Base-by-base conservation (phyloP, 345 rosid genomes). In the Lepidium didymum region DNA sequence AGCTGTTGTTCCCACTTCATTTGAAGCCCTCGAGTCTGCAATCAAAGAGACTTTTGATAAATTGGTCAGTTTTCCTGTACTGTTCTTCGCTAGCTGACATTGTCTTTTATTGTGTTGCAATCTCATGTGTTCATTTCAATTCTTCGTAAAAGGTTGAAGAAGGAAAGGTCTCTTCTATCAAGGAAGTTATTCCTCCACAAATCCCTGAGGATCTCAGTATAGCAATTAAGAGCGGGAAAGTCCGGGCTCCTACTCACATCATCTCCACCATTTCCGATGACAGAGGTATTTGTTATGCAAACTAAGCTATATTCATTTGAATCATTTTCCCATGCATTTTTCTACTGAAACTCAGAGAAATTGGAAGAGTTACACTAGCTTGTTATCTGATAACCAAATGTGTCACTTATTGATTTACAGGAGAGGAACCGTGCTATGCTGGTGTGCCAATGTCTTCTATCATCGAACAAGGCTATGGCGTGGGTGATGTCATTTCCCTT, bases 381-480 rank as follows among this genome's bases (percentile, higher is more conserved):
- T 50, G 7, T 13, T 46, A 45, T 46, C 63, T 59, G 25, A 69
- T 19, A 25, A 33, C 19, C 19, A 38, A 14, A 10, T 4, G 10
- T 12, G 31, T 68, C 50, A 42, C 11, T 27, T 6, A 40, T 55
- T 4, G 9, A 63, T 58, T 51, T 75, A 64, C 75, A 94, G 99
- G 99, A 55, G 97, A 91, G 69, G 99, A 94, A 76, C 97, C 99
- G 27, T 87, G 96, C 82, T 94, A 91, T 70, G 96, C 93, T 29
- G 96, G 99, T 79, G 96, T 94, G 55, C 99, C 96, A 8, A 94
- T 94, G 97, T 89, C 99, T 69, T 91, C 93, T 34, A 91, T 94
- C 73, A 77, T 91, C 62, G 99, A 94, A 77, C 89, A 74, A 73
- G 97, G 96, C 61, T 84, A 74, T 58, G 99, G 97, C 44, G 93